Evolutionary conservation across 2,329 filamentous ascomycete species (phyloP), one percentile per base, ranked within the genome.

Genomic region (Microdochium trichocladiopsis): DNA sequence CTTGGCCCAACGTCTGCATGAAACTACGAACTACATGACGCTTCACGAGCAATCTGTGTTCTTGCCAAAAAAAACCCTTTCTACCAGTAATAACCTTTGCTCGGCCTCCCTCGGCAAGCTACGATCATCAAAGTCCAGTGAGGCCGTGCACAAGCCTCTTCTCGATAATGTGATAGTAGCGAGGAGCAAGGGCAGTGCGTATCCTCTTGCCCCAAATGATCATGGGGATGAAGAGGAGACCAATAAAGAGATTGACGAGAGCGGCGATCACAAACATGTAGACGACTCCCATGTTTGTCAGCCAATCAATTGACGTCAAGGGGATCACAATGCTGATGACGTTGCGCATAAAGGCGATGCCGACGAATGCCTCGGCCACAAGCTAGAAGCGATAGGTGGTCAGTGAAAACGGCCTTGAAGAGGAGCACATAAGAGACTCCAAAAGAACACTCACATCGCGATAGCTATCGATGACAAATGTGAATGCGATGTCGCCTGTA

Each of bases 401-500:
- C 9, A 18, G 6, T 41, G n/a, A 18, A 16, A 6, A 14, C n/a
- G n/a, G 11, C n/a, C 11, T 6, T 11, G 36, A 16, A 18, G n/a
- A 41, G 11, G 36, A 16, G 11, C 11, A 6, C 8, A 6, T 55
- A 18, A 28, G 8, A 22, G 25, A 2, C 10, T 4, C 41, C 18
- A 14, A 23, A 18, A 14, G 9, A 43, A n/a, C 11, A 48, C 57
- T 41, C 57, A 71, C 69, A 51, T 69, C 66, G 48, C 61, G 59
- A 41, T 71, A 72, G 4, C 66, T 64, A 48, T 71, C 69, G 21
- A 70, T 67, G 6, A 70, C 55, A 6, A 70, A 50, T 0, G 66
- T 70, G 25, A 70, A 64, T 1, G 59, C 58, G 0, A 67, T 68
- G 4, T 72, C 70, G 2, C 65, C 62, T 4, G 68, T 69, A 31